These are phyloP conservation scores for Cyclostephanos tholiformis DNA, from an alignment of 108 stramenopile species.

Conservation along the genomic window DNA sequence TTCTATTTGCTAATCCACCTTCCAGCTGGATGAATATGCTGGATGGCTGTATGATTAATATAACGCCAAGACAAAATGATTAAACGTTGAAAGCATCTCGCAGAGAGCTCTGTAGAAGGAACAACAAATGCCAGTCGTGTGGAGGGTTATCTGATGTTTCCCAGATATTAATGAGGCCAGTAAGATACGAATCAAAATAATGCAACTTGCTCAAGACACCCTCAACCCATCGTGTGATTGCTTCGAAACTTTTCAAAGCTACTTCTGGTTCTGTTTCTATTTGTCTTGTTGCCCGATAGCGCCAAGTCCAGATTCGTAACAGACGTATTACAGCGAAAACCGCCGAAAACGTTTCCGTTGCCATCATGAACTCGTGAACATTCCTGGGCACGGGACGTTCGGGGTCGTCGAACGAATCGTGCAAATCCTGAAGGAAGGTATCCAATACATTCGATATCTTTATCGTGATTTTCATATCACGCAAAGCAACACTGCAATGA, in stretches of 20 bases:
- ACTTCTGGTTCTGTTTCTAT: background rate
- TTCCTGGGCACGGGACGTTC: constrained; percentile 10
- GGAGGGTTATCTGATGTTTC: constrained; percentile 16
- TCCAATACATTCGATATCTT: constrained; percentile 5
- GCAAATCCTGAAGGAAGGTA: constrained; percentile 14
- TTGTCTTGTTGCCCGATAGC: background rate
- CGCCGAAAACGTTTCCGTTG: constrained; percentile 23
- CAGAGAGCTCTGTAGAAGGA: constrained; percentile 19
- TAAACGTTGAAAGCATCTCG: constrained; percentile 9
- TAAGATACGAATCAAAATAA: constrained; percentile 6
- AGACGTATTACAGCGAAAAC: constrained; percentile 18
- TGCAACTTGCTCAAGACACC: constrained; percentile 6
- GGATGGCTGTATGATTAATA: too few relatives aligned
- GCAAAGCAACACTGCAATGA: background rate
- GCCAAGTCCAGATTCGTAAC: constrained; percentile 13
- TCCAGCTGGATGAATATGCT: too few relatives aligned
- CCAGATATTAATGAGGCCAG: constrained; percentile 31
- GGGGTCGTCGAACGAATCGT: constrained; percentile 9
- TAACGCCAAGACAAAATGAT: too few relatives aligned
- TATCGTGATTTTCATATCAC: constrained; percentile 8
- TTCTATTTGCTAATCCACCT: too few relatives aligned
- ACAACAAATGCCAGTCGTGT: constrained; percentile 25
- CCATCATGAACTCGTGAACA: constrained; percentile 18
- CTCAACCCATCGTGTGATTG: constrained; percentile 4
- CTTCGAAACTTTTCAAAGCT: constrained; percentile 1